Evolutionary conservation across 1,284 basidiomycete species (phyloP), one percentile per base, ranked within the genome.

Genomic region (Coriolopsis trogii): DNA sequence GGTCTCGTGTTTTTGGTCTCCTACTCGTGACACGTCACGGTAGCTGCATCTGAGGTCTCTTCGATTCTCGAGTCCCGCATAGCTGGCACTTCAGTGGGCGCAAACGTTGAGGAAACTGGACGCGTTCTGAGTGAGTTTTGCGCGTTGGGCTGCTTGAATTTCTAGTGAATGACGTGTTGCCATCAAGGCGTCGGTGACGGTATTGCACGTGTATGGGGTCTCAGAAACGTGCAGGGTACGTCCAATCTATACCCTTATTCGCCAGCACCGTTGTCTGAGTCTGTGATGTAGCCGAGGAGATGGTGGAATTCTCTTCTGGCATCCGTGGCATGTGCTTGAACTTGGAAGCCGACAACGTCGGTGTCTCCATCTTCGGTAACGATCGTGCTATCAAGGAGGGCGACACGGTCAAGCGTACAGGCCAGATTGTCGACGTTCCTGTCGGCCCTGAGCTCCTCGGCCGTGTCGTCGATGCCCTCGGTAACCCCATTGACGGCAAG

Each of bases 281-380:
- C 56, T 53, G 47, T 48, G 56, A 36, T 21, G 56, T 68, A 92
- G 91, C 91, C 80, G 96, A 99, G 80, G 96, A 99, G 87, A 98
- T 99, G 96, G 96, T 99, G 84, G 96, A 99, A 84, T 99, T 99
- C 87, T 93, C 95, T 54, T 98, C 96, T 52, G 96, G 96, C 80
- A 87, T 99, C 70, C 92, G 93, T 71, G 93, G 93, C 80, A 97
- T 98, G 95, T 95, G 93, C 77, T 81, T 99, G 75, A 99, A 99
- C 91, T 91, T 99, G 86, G 96, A 99, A 81, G 93, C 95, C 78
- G 96, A 98, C 91, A 96, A 98, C 71, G 95, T 98, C 80, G 96
- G 96, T 95, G 93, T 99, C 70, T 95, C 96, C 81, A 95, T 98
- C 81, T 98, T 99, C 82, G 96, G 96, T 91, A 96, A 94, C 78